Evolutionary conservation across 2,329 filamentous ascomycete genomes (phyloP).

Genomic region (Sphaerostilbella broomeana): DNA sequence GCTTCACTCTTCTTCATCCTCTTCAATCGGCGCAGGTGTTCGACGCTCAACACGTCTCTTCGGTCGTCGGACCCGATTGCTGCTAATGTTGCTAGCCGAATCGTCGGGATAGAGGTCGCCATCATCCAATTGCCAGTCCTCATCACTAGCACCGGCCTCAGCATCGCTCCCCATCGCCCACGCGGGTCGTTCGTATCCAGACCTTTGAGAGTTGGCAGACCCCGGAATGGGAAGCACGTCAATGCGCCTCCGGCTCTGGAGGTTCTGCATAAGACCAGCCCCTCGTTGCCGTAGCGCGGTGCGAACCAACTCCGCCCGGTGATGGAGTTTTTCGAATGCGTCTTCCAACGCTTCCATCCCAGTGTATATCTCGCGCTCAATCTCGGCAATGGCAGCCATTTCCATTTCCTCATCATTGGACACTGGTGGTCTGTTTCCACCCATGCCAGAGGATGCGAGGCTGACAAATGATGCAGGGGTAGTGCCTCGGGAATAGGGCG

Average conservation of each 20-base stretch:
- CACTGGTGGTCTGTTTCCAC: conserved; percentile 52
- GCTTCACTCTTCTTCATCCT: conserved; percentile 58
- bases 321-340: conserved; percentile 86
- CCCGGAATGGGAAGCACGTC: conserved; percentile 45
- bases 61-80: conserved; percentile 58
- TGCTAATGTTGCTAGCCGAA: conserved; percentile 73
- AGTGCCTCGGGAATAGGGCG: conserved; percentile 46
- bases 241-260: conserved; percentile 53
- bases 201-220: conserved; percentile 40
- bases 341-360: conserved; percentile 95
- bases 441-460: conserved; percentile 41
- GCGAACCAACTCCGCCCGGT: conserved; percentile 73
- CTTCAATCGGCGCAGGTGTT: conserved; percentile 66
- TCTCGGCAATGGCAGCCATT: conserved; percentile 80
- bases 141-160: conserved; percentile 47
- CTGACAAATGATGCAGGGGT: conserved; percentile 57
- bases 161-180: conserved; percentile 36
- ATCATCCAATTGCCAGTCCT: conserved; percentile 51
- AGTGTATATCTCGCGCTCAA: conserved; percentile 86
- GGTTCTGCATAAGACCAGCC: conserved; percentile 63
- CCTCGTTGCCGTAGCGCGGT: conserved; percentile 73
- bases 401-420: conserved; percentile 92
- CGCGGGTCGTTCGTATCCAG: conserved; percentile 38
- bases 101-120: conserved; percentile 68
- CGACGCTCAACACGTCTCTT: conserved; percentile 62